Evolutionary conservation across 2,329 filamentous ascomycete genomes (phyloP), one percentile per base, ranked within the genome.

Genomic region (Gnomoniopsis smithogilvyi): DNA sequence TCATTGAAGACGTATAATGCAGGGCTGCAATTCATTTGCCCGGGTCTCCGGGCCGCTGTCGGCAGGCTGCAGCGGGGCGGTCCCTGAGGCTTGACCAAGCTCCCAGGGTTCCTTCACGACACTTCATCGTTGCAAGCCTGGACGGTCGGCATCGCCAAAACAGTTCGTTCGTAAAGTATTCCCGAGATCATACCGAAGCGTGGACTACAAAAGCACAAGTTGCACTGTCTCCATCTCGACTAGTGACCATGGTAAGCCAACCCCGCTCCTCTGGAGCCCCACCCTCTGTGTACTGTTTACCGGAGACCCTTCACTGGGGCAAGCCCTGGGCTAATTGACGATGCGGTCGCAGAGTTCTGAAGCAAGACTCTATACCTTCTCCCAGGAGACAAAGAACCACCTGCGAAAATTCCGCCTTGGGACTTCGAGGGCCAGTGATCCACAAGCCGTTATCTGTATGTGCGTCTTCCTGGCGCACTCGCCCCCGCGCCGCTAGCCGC

Each of bases 361-460:
- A 80, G 87, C 92, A 63, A 84, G 92, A 67, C 83, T 98, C 63
- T 98, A 96, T 78, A 91, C 90, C 61, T 96, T 98, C 84, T 96
- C 92, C 34, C 84, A 87, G 64, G 91, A 95, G 76, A 96, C 92
- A 49, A 95, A 89, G 76, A 87, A 92, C 65, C 88, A 93, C 70
- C 85, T 99, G 65, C 90, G 91, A 74, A 98, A 97, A 76, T 99
- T 99, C 78, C 90, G 95, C 53, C 83, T 99, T 30, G 86, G 89
- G 26, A 98, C 95, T 2, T 97, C 93, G 36, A 82, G 95, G 65
- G 87, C 92, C 54, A 94, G 89, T 71, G 87, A 89, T 50, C 89
- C 93, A 0, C 92, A 97, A 78, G 95, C 93, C 62, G 87, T 96
- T 63, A 96, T 99, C 67, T 98, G 95, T 98, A 90, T 76, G 88